phyloP scores from a whole-genome alignment of 148 eudicot genomes.

The Linanthus parryae region DNA sequence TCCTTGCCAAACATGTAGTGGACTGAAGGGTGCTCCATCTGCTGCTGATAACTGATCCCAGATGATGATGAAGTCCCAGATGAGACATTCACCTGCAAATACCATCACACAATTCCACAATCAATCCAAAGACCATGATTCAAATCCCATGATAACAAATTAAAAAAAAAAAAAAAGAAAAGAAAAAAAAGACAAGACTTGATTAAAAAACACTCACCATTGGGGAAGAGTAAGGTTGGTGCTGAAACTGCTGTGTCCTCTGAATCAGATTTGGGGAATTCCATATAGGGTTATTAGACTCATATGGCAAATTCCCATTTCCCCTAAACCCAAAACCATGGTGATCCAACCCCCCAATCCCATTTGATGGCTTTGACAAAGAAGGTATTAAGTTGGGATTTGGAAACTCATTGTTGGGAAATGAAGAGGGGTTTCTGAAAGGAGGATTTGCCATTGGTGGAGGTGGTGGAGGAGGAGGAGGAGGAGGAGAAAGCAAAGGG shows the following conservation, averaged over 20 bases:
- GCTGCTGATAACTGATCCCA: conserved; percentile 30
- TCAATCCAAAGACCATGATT: neutral
- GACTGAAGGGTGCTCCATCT: conserved; percentile 94
- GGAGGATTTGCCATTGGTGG: conserved; percentile 17
- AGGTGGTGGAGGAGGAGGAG: too few species aligned
- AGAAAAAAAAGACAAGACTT: neutral
- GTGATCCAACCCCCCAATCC: conserved; percentile 30
- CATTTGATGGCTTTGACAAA: conserved; percentile 12
- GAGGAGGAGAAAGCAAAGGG: conserved; percentile 23
- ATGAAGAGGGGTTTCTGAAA: conserved; percentile 14
- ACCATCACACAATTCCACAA: neutral
- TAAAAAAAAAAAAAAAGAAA: neutral
- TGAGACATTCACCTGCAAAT: conserved; percentile 42
- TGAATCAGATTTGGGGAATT: conserved; percentile 24
- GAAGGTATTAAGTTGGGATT: conserved; percentile 14
- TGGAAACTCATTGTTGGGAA: conserved; percentile 21
- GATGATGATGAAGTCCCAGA: conserved; percentile 40
- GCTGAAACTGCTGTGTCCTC: conserved; percentile 43
- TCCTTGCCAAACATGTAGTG: conserved; percentile 41
- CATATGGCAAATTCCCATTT: conserved; percentile 24
- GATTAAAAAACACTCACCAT: conserved; percentile 30
- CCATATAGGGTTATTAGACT: conserved; percentile 22
- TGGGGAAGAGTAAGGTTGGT: conserved; percentile 32
- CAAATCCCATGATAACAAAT: neutral
- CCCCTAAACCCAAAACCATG: conserved; percentile 16